Conservation (phyloP, 768 basidiomycete species). For the Porpolomopsis calyptriformis region DNA sequence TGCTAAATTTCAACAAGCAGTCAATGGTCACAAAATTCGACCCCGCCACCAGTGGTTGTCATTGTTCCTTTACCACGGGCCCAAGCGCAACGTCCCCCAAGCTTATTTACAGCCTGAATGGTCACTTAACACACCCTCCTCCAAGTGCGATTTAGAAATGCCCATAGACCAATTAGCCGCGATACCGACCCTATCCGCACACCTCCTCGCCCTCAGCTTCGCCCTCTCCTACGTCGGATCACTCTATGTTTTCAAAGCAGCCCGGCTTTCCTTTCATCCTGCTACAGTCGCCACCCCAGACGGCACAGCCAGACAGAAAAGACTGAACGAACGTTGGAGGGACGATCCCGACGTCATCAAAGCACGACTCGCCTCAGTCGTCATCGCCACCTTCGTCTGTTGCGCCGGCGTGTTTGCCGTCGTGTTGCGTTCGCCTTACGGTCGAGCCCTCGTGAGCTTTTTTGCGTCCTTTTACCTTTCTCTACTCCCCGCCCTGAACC, state of each 20-base stretch:
- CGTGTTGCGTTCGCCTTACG: constrained; percentile 22
- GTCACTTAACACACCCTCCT: too few species aligned
- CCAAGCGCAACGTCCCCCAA: too few species aligned
- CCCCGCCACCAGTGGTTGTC: too few species aligned
- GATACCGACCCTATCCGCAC: constrained; percentile 30
- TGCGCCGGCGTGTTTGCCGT: constrained; percentile 41
- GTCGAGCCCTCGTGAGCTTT: constrained; percentile 14
- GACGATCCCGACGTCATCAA: constrained; percentile 80
- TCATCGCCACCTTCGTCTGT: constrained; percentile 48
- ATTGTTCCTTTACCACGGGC: too few species aligned
- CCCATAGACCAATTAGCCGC: too few species aligned
- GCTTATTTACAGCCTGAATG: too few species aligned
- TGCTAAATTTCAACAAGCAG: too few species aligned
- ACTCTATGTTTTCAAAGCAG: constrained; percentile 62
- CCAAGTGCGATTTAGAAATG: too few species aligned
- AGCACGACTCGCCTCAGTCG: constrained; percentile 64
- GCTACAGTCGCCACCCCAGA: constrained; percentile 19
- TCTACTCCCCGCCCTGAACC: too few species aligned
- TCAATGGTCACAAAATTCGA: too few species aligned
- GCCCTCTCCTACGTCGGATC: constrained; percentile 70
- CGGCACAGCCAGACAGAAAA: constrained; percentile 16
- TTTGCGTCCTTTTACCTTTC: not conserved
- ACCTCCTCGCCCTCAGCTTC: constrained; percentile 48
- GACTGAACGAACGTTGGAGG: constrained; percentile 45
- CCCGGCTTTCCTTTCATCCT: constrained; percentile 43